Conservation (phyloP, 306 rosid genomes). For the Carpinus viminea region DNA sequence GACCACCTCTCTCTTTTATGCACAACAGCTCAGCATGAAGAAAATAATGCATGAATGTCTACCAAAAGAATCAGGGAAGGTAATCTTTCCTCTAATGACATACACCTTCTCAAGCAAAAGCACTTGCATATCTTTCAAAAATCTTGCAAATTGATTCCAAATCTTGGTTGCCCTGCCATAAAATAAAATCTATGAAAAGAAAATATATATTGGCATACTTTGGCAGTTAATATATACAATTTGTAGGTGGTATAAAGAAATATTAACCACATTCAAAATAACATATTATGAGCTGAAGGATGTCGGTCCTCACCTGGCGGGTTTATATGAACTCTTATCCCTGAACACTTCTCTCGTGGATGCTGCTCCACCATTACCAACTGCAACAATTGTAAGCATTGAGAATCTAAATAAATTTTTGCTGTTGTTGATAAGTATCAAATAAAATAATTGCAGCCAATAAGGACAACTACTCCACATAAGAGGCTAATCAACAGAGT, state of each 20-base stretch:
- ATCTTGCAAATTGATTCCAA: slow-evolving; percentile 38
- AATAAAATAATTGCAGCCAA: slow-evolving; percentile 29
- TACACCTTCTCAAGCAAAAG: slow-evolving; percentile 70
- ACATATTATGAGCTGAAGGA: slow-evolving; percentile 22
- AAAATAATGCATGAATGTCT: slow-evolving; percentile 9
- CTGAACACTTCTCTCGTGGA: slow-evolving; percentile 35
- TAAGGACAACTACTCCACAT: slow-evolving; percentile 13
- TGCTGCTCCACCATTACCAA: slow-evolving; percentile 37
- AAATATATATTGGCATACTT: slow-evolving; percentile 9
- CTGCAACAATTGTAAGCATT: slow-evolving; percentile 37
- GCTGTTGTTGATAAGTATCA: no score
- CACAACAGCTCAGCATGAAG: neutral
- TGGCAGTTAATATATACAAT: slow-evolving; percentile 4
- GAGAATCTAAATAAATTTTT: slow-evolving; percentile 6
- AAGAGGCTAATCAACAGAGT: slow-evolving; percentile 23
- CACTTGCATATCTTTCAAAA: slow-evolving; percentile 59
- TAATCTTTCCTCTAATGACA: slow-evolving; percentile 33
- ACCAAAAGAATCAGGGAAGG: slow-evolving; percentile 14
- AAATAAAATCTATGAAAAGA: slow-evolving; percentile 20
- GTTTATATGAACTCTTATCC: slow-evolving; percentile 36
- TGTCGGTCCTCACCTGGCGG: slow-evolving; percentile 48
- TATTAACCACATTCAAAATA: neutral
- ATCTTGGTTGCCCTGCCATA: slow-evolving; percentile 40
- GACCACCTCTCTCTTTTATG: slow-evolving; percentile 2
- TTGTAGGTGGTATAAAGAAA: slow-evolving; percentile 4